These are phyloP conservation scores for Kodamaea ohmeri DNA, from an alignment of 1,139 yeast genomes.

Conservation along the genomic window DNA sequence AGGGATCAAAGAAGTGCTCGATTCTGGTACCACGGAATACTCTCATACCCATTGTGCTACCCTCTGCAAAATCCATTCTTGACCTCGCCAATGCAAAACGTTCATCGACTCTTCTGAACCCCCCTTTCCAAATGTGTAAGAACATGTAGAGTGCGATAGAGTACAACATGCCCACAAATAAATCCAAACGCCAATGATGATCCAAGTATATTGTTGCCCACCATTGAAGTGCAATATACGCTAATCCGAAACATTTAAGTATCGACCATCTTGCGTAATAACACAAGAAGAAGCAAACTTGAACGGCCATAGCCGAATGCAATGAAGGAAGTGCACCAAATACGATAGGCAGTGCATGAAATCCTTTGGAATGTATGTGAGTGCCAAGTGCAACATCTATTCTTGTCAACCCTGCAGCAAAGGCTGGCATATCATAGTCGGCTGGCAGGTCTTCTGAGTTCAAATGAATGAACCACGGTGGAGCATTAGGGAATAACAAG, in stretches of 20 bases:
- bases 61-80: slow-evolving; percentile 32
- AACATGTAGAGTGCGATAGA: slow-evolving; percentile 44
- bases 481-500: slow-evolving; percentile 60
- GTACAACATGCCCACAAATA: slow-evolving; percentile 52
- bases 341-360: slow-evolving; percentile 65
- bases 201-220: slow-evolving; percentile 74
- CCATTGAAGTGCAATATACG: slow-evolving; percentile 56
- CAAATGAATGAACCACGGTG: slow-evolving; percentile 68
- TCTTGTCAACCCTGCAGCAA: slow-evolving; percentile 66
- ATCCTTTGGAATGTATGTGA: slow-evolving; percentile 58
- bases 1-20: slow-evolving; percentile 54
- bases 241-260: slow-evolving; percentile 32
- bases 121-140: slow-evolving; percentile 23
- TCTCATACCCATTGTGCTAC: slow-evolving; percentile 59
- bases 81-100: slow-evolving; percentile 32
- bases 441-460: slow-evolving; percentile 55
- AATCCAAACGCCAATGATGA: slow-evolving; percentile 68
- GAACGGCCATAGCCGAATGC: slow-evolving; percentile 63
- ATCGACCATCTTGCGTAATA: slow-evolving; percentile 40
- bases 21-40: slow-evolving; percentile 46
- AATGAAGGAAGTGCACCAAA: slow-evolving; percentile 70
- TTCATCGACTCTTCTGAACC: slow-evolving; percentile 24
- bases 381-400: slow-evolving; percentile 65
- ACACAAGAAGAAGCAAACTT: slow-evolving; percentile 46
- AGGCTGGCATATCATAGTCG: slow-evolving; percentile 60